These are phyloP conservation scores for Coniochaeta sp. DNA, from an alignment of 2,329 filamentous ascomycete genomes.

Conservation along the genomic window DNA sequence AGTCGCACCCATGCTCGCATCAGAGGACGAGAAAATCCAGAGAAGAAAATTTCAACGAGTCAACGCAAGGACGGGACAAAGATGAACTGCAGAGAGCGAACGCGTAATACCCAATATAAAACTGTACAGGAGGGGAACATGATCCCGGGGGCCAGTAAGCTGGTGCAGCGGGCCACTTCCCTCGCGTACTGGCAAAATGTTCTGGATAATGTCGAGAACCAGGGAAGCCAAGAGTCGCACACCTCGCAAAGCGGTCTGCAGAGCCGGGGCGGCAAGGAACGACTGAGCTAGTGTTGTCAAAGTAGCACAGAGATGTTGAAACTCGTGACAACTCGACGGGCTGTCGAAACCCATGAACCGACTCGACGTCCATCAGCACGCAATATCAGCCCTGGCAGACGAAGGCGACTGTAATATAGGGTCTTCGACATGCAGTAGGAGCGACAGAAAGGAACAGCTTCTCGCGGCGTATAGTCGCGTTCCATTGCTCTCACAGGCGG, in stretches of 20 bases:
- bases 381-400: not conserved
- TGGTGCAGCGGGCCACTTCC: slow-evolving; percentile 12
- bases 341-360: not conserved
- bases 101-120: slow-evolving; percentile 19
- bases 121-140: slow-evolving; percentile 9
- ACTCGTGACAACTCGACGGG: not conserved
- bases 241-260: slow-evolving; percentile 3
- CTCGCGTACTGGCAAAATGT: slow-evolving; percentile 16
- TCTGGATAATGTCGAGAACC: slow-evolving; percentile 16
- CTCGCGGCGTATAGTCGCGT: no score
- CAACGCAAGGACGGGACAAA: slow-evolving; percentile 6
- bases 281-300: not conserved
- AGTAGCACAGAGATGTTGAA: not conserved
- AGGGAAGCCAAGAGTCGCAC: slow-evolving; percentile 10
- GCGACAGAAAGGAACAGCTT: no score
- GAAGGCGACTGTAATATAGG: not conserved
- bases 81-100: slow-evolving; percentile 9
- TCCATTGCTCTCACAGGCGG: no score
- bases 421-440: not conserved
- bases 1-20: slow-evolving; percentile 9
- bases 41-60: slow-evolving; percentile 8
- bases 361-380: not conserved
- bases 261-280: slow-evolving; percentile 7
- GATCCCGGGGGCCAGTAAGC: slow-evolving; percentile 14
- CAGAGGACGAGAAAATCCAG: slow-evolving; percentile 5